Percentiles rank a stretch among this genome's conserved stretches.
These are phyloP conservation scores for Penicillium polonicum DNA, from an alignment of 2,329 filamentous ascomycete genomes.

Conservation along the genomic window DNA sequence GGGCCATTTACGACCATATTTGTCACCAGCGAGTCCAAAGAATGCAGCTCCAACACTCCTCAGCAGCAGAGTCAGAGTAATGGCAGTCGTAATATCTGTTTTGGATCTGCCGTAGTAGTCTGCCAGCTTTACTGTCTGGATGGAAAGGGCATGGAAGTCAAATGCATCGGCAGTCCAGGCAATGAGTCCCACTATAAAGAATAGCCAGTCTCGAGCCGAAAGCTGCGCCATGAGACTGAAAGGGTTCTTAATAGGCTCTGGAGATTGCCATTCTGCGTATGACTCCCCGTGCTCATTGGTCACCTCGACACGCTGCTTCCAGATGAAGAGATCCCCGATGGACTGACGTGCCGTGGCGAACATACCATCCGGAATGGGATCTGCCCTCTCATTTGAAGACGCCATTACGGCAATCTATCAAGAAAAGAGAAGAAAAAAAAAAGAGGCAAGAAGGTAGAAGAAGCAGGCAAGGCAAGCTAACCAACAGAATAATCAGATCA, in stretches of 20 bases:
- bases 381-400: conserved; percentile 53
- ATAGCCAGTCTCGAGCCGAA: conserved; percentile 66
- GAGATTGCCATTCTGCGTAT: conserved; percentile 65
- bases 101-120: conserved; percentile 59
- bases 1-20: conserved; percentile 75
- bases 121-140: conserved; percentile 71
- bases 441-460: neutral
- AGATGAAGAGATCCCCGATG: conserved; percentile 65
- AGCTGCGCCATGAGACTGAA: conserved; percentile 66
- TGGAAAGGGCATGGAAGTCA: conserved; percentile 77
- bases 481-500: neutral
- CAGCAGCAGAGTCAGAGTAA: conserved; percentile 66
- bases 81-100: conserved; percentile 66
- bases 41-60: conserved; percentile 71
- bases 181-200: conserved; percentile 70
- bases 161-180: conserved; percentile 83
- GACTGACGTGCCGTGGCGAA: conserved; percentile 65
- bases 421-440: neutral
- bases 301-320: conserved; percentile 68
- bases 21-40: conserved; percentile 76
- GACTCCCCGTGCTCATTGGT: conserved; percentile 59
- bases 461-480: neutral
- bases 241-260: conserved; percentile 67
- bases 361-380: conserved; percentile 66
- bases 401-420: conserved; percentile 2